phyloP scores from a whole-genome alignment of 805 yeast genomes.

The Kuraishia ogatae region DNA sequence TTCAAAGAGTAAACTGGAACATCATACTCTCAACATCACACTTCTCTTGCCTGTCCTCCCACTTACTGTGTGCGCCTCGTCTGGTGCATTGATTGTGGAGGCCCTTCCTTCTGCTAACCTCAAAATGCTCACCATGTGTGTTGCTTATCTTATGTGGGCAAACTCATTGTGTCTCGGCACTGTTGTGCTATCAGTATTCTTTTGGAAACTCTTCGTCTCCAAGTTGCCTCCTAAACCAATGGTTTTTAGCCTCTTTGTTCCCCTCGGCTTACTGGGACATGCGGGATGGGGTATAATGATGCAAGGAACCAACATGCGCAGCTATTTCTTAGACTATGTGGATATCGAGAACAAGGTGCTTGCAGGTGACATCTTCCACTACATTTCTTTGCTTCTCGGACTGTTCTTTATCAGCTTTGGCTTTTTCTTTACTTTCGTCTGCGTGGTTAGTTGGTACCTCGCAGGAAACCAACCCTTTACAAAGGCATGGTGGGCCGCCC shows the following conservation, averaged over 20 bases:
- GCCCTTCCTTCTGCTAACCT: conserved; percentile 31
- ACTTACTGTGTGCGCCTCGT: conserved; percentile 63
- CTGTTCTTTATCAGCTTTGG: conserved; percentile 1
- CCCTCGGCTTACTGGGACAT: conserved; percentile 82
- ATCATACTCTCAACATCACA: conserved; percentile 41
- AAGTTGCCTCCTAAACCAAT: conserved; percentile 47
- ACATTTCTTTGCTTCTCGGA: not conserved
- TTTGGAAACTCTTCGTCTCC: conserved; percentile 48
- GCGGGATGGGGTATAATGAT: conserved; percentile 60
- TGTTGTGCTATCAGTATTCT: conserved; percentile 44
- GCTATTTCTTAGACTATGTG: not conserved
- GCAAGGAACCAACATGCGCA: conserved; percentile 14
- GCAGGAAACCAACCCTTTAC: conserved; percentile 27
- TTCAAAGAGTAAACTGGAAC: conserved; percentile 23
- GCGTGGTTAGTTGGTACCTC: not conserved
- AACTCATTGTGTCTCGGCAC: conserved; percentile 58
- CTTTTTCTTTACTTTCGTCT: conserved; percentile 2
- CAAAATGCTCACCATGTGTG: conserved; percentile 42
- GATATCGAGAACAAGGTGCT: not conserved
- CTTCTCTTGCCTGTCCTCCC: conserved; percentile 73
- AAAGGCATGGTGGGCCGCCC: conserved; percentile 70
- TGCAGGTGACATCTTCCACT: not conserved
- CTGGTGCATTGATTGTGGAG: conserved; percentile 49
- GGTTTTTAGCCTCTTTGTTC: conserved; percentile 64
- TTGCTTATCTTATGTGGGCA: conserved; percentile 56